Conservation (phyloP, 208 protist species). For the Acanthamoeba healyi region DNA sequence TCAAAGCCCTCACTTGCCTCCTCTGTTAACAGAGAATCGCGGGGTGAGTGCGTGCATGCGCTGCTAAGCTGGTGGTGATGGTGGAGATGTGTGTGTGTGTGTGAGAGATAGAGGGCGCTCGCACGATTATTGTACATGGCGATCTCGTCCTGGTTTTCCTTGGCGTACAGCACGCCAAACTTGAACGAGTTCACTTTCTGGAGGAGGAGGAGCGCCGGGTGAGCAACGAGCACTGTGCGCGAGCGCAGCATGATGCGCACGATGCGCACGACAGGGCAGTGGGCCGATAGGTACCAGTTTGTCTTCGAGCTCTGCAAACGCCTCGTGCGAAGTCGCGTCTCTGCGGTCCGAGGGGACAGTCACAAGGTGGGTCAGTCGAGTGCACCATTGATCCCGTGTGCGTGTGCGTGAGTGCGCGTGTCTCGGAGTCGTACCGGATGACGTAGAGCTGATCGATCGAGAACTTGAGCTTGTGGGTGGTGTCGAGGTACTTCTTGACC, state of each 20-base stretch:
- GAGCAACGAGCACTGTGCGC: no score
- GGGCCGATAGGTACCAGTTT: conserved; percentile 47
- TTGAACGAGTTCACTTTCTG: conserved; percentile 57
- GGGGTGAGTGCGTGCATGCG: no score
- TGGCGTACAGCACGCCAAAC: conserved; percentile 27
- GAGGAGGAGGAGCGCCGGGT: background rate
- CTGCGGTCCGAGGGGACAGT: background rate
- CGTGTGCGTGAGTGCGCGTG: no score
- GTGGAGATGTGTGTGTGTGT: background rate
- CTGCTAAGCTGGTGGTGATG: no score
- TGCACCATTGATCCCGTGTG: background rate
- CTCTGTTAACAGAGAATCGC: background rate
- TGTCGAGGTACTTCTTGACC: conserved; percentile 24
- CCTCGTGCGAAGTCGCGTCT: background rate
- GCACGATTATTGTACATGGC: conserved; percentile 62
- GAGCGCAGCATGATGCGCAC: no score
- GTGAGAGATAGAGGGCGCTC: background rate
- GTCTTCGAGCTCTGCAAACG: conserved; percentile 21
- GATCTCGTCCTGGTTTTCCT: conserved; percentile 8
- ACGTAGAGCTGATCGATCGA: conserved; percentile 6
- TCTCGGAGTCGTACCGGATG: background rate
- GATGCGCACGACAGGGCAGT: no score
- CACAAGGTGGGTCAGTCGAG: background rate
- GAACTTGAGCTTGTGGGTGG: conserved; percentile 5
- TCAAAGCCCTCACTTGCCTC: background rate